These are phyloP conservation scores for Cyanidiococcus yangmingshanensis DNA, from an alignment of 23 red algal genomes.

Conservation along the genomic window DNA sequence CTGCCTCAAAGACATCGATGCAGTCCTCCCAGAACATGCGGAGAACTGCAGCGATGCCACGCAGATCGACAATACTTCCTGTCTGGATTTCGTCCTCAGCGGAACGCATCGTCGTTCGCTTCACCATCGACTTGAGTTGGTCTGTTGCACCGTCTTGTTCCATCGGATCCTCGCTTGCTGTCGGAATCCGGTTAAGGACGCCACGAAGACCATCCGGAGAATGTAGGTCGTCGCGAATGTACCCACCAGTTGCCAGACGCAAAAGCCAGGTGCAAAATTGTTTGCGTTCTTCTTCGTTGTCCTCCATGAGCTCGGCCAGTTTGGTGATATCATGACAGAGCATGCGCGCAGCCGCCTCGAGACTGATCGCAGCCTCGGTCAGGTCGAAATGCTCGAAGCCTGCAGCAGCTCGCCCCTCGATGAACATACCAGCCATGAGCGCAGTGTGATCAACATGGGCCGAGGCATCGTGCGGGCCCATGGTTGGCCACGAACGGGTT, in stretches of 20 bases:
- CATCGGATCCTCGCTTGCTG: background rate
- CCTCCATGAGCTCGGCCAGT: conserved; percentile 12
- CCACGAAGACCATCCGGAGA: background rate
- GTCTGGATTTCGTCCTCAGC: background rate
- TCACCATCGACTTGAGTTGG: background rate
- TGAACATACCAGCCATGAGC: conserved; percentile 1
- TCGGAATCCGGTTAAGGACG: background rate
- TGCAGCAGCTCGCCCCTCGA: background rate
- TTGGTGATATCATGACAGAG: background rate
- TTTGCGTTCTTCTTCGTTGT: background rate
- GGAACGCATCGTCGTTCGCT: background rate
- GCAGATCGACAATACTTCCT: background rate
- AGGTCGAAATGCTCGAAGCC: conserved; percentile 17
- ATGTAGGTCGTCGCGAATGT: background rate
- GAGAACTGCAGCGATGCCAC: background rate
- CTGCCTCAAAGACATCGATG: conserved; percentile 13
- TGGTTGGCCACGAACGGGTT: conserved; percentile 7
- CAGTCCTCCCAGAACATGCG: conserved; percentile 19
- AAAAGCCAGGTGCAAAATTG: conserved; percentile 1
- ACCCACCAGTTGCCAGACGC: conserved; percentile 2
- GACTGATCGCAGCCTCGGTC: conserved; percentile 19
- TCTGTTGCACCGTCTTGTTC: background rate
- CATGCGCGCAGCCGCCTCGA: conserved; percentile 17
- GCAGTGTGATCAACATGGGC: conserved; percentile 15
- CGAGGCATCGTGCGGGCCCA: conserved; percentile 14